phyloP scores from a whole-genome alignment of 2,329 filamentous ascomycete species.

The Penicillium freii region DNA sequence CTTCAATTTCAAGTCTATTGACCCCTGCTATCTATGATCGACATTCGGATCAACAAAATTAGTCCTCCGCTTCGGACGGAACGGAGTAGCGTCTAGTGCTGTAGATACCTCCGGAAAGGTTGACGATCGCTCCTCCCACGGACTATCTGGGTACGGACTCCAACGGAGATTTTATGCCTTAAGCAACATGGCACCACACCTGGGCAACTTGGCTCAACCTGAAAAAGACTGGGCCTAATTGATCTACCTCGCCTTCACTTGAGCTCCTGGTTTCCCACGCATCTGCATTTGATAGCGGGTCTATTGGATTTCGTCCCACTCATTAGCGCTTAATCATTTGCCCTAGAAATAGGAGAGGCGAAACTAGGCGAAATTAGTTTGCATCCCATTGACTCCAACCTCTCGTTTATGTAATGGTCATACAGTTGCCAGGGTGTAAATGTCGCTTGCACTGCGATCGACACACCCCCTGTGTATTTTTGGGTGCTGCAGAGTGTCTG shows the following conservation, averaged over 20 bases:
- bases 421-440: not conserved
- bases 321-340: not conserved
- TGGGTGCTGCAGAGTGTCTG: not conserved
- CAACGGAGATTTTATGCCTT: not conserved
- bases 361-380: conserved; percentile 14
- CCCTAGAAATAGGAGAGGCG: not conserved
- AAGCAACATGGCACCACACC: not conserved
- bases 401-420: not conserved
- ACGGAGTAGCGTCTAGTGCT: not conserved
- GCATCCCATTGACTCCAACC: conserved; percentile 15
- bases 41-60: not conserved
- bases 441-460: conserved; percentile 3
- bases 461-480: conserved; percentile 3
- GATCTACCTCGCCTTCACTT: not conserved
- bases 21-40: no score
- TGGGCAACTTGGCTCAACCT: not conserved
- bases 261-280: not conserved
- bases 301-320: conserved; percentile 4
- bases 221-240: no score
- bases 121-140: not conserved
- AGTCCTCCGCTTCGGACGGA: not conserved
- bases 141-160: not conserved
- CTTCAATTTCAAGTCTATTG: no score
- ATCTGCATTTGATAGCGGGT: not conserved
- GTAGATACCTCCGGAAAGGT: not conserved